These are phyloP conservation scores for Xerophyta viscosa DNA, from an alignment of 106 monocot species.

Conservation along the genomic window DNA sequence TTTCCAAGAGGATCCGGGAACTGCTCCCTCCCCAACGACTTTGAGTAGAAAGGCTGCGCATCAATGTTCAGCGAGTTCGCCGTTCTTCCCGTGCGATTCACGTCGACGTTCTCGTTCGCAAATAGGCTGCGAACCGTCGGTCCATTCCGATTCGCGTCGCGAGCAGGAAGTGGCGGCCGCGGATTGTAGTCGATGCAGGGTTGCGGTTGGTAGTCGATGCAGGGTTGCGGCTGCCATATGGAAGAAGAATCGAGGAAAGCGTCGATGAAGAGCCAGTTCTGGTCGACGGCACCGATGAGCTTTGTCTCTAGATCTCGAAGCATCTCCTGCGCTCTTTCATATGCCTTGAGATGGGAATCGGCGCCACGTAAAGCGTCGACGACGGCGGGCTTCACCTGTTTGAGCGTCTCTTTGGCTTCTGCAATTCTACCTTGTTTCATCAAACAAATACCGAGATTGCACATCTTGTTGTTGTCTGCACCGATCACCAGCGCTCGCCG, in stretches of 20 bases:
- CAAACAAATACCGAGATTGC: slow-evolving; percentile 89
- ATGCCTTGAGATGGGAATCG: slow-evolving; percentile 90
- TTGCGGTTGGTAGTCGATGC: slow-evolving; percentile 20
- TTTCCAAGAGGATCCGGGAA: slow-evolving; percentile 35
- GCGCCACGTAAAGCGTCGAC: slow-evolving; percentile 44
- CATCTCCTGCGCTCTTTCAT: slow-evolving; percentile 87
- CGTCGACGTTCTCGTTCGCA: slow-evolving; percentile 46
- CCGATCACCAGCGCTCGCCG: slow-evolving; percentile 64
- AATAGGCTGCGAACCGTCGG: slow-evolving; percentile 27
- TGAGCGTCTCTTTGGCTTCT: slow-evolving; percentile 75
- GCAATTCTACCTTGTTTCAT: slow-evolving; percentile 81
- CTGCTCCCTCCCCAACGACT: slow-evolving; percentile 4
- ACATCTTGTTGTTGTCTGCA: slow-evolving; percentile 95
- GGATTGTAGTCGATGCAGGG: not conserved
- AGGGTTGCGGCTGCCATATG: slow-evolving; percentile 86
- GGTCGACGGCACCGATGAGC: slow-evolving; percentile 4
- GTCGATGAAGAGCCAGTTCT: slow-evolving; percentile 31
- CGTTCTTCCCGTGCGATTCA: slow-evolving; percentile 1
- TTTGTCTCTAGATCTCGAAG: slow-evolving; percentile 62
- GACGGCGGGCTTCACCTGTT: slow-evolving; percentile 46
- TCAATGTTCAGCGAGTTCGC: slow-evolving; percentile 49
- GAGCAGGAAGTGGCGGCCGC: not conserved
- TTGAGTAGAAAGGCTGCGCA: slow-evolving; percentile 66
- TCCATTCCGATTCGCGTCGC: too few species aligned
- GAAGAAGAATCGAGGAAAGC: slow-evolving; percentile 34